A percentile compares a stretch with the other conserved stretches of the same genome.
These are phyloP conservation scores for Arachis stenosperma DNA, from an alignment of 306 rosid genomes.

Conservation along the genomic window DNA sequence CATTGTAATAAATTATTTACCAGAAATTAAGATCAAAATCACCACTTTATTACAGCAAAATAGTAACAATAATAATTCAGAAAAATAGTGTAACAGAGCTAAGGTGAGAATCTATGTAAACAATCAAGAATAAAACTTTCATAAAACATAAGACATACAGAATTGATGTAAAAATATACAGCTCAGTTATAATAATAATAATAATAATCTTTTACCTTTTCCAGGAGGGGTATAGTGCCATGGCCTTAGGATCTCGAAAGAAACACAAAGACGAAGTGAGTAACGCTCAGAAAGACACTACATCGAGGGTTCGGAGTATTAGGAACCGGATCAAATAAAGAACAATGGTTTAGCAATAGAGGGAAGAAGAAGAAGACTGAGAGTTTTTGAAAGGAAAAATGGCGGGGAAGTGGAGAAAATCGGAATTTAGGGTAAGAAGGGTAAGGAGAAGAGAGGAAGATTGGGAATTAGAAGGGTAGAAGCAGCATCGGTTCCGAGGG, in stretches of 20 bases:
- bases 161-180: too few species aligned
- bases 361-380: background rate
- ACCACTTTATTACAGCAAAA: too few species aligned
- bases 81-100: too few species aligned
- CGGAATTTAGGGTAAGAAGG: constrained; percentile 60
- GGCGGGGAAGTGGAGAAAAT: constrained; percentile 92
- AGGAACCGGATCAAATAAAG: constrained; percentile 41
- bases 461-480: constrained; percentile 72
- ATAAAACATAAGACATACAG: background rate
- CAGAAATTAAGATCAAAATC: too few species aligned
- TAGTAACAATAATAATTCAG: too few species aligned
- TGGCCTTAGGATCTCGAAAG: constrained; percentile 17
- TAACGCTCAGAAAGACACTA: background rate
- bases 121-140: constrained; percentile 25
- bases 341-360: constrained; percentile 26
- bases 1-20: too few species aligned
- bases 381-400: constrained; percentile 40
- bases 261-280: constrained; percentile 34
- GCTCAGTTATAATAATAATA: too few species aligned
- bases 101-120: too few species aligned
- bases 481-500: constrained; percentile 65
- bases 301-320: constrained; percentile 25
- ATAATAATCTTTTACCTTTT: constrained; percentile 15
- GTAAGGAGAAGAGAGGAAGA: constrained; percentile 74
- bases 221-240: constrained; percentile 19